phyloP scores from a whole-genome alignment of 192 early-diverging fungal species.

The Linnemannia exigua region DNA sequence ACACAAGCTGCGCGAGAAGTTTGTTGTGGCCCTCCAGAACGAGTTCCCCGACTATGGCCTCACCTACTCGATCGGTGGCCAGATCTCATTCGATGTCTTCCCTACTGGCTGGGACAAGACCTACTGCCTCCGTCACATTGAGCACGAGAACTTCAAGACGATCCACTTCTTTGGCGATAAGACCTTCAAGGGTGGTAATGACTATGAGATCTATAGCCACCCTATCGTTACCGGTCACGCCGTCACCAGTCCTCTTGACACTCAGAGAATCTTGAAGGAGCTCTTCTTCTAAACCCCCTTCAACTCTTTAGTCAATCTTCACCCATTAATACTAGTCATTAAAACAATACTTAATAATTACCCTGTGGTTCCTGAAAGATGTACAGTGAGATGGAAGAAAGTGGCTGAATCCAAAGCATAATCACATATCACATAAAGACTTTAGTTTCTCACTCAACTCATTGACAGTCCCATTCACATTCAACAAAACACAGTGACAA shows the following conservation, averaged over 20 bases:
- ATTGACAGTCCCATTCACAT: too few species aligned
- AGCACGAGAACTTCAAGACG: slow-evolving; percentile 86
- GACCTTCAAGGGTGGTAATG: slow-evolving; percentile 97
- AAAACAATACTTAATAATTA: neutral
- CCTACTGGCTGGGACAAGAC: slow-evolving; percentile 99
- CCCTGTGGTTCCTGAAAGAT: neutral
- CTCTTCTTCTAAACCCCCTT: slow-evolving; percentile 68
- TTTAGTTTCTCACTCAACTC: too few species aligned
- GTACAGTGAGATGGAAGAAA: too few species aligned
- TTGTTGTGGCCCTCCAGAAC: slow-evolving; percentile 84
- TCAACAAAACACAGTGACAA: too few species aligned
- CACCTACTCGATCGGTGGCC: slow-evolving; percentile 97
- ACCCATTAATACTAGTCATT: neutral
- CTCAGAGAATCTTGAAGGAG: slow-evolving; percentile 84
- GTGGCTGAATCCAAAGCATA: too few species aligned
- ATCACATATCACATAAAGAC: too few species aligned
- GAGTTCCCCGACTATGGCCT: slow-evolving; percentile 89
- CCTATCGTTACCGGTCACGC: slow-evolving; percentile 85
- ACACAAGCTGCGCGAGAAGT: slow-evolving; percentile 87
- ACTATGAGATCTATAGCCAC: slow-evolving; percentile 96
- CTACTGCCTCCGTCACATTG: slow-evolving; percentile 93
- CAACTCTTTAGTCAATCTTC: neutral
- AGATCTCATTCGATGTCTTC: slow-evolving; percentile 99
- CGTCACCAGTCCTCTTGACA: slow-evolving; percentile 89
- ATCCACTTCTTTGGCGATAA: slow-evolving; percentile 99